Evolutionary conservation across 2,329 filamentous ascomycete species (phyloP).

Genomic region (Colletotrichum salicis): DNA sequence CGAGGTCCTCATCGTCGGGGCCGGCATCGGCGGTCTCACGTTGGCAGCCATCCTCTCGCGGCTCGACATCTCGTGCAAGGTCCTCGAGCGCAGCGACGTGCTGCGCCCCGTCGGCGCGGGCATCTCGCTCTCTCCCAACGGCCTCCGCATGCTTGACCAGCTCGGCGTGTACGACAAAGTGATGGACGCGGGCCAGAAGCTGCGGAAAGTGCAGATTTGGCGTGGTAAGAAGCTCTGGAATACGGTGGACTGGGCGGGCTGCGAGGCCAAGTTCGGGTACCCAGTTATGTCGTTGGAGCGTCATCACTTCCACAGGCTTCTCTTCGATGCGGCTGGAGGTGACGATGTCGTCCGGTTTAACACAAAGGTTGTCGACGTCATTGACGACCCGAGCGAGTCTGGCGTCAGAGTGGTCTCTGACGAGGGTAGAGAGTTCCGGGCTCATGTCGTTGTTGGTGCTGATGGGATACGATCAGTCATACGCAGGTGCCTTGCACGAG

Average conservation of each 20-base stretch:
- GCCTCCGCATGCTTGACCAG: slow-evolving; percentile 35
- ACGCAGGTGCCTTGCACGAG: background rate
- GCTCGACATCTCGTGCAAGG: slow-evolving; percentile 35
- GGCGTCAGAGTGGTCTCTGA: background rate
- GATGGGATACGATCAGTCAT: background rate
- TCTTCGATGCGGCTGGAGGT: background rate
- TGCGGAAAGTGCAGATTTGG: background rate
- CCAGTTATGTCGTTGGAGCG: background rate
- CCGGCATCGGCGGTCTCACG: slow-evolving; percentile 38
- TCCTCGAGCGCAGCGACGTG: slow-evolving; percentile 33
- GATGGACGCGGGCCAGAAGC: background rate
- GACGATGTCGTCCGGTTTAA: background rate
- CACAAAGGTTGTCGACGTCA: background rate
- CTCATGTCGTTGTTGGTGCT: background rate
- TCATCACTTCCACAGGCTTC: background rate
- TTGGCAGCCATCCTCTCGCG: slow-evolving; percentile 34
- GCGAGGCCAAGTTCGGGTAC: background rate
- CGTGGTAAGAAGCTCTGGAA: background rate
- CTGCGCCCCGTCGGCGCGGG: slow-evolving; percentile 36
- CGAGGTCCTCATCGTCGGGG: slow-evolving; percentile 36
- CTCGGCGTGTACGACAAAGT: slow-evolving; percentile 34
- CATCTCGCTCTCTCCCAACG: slow-evolving; percentile 37
- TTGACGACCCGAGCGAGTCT: background rate
- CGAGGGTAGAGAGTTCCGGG: background rate
- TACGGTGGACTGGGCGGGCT: background rate